phyloP scores from a whole-genome alignment of 23 red algal genomes.

The Cyanidioschyzon merolae region DNA sequence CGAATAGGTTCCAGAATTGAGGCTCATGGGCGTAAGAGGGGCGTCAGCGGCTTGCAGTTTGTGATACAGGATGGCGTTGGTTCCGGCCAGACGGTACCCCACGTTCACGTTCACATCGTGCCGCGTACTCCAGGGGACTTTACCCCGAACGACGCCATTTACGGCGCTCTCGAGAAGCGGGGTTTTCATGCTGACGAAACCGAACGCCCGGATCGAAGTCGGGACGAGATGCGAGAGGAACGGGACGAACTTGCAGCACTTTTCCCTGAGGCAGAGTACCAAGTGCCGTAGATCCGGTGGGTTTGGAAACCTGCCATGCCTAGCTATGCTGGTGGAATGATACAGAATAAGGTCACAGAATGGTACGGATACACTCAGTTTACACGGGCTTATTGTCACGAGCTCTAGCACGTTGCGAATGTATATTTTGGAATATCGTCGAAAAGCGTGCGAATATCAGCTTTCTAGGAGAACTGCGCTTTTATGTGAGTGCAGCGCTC shows the following conservation, averaged over 20 bases:
- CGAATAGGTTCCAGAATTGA: slow-evolving; percentile 28
- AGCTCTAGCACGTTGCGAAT: too few species aligned
- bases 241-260: background rate
- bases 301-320: too few species aligned
- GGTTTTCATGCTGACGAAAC: background rate
- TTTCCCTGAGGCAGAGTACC: slow-evolving; percentile 9
- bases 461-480: too few species aligned
- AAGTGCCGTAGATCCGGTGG: background rate
- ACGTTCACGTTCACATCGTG: slow-evolving; percentile 87
- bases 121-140: slow-evolving; percentile 59
- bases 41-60: slow-evolving; percentile 33
- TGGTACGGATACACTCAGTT: too few species aligned
- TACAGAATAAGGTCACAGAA: too few species aligned
- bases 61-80: slow-evolving; percentile 63
- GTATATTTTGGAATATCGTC: too few species aligned
- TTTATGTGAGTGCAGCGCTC: too few species aligned
- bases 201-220: background rate
- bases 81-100: slow-evolving; percentile 67
- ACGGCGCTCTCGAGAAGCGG: slow-evolving; percentile 31
- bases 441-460: too few species aligned
- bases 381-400: too few species aligned
- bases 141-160: slow-evolving; percentile 54
- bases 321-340: too few species aligned
- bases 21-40: slow-evolving; percentile 22
- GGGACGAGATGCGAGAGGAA: background rate